Base-by-base conservation (phyloP, 805 yeast genomes). In the Candida ficus region DNA sequence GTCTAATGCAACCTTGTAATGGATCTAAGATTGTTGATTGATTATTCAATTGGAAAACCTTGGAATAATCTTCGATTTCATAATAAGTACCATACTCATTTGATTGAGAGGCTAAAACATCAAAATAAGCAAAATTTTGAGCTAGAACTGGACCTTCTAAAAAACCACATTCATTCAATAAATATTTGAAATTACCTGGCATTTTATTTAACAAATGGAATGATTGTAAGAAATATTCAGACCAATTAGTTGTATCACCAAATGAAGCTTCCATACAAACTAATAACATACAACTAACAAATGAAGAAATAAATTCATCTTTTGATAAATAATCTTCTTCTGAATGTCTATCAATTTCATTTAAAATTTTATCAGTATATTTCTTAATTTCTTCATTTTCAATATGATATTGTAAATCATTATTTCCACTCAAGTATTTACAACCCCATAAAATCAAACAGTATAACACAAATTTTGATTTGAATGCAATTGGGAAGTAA, bases 381-480 rank as follows among this genome's bases (percentile, higher is more conserved):
- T 27, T 12, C 0, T 41, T 42, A 20, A 39, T 48, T 23, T 53
- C 57, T 14, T 48, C 47, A 25, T 47, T 44, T n/a, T 42, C 43
- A 9, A 37, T 14, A 31, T 43, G 45, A 27, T 45, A 44, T 21
- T 39, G 37, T 4, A 41, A 18, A 17, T 43, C 26, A 37, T 42
- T 19, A 27, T 37, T 35, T 20, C 39, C 44, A 41, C 45, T 16
- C 39, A 38, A 7, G 41, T 37, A 30, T 21, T 37, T 60, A 10
- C 72, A 73, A 44, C 81, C 77, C 82, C 82, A 77, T 1, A 76
- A 70, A 4, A 76, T 68, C 9, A 77, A 44, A 1, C 68, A 66
- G 42, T 67, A 64, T 16, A 76, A 54, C 4, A 74, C 69, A 1
- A 73, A 55, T 33, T 62, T 63, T 39, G 70, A 70, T 19, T 51